A percentile compares a stretch with the other conserved stretches of the same genome.
Conservation (phyloP, 75 land plant species). For the Isoetes taiwanensis region DNA sequence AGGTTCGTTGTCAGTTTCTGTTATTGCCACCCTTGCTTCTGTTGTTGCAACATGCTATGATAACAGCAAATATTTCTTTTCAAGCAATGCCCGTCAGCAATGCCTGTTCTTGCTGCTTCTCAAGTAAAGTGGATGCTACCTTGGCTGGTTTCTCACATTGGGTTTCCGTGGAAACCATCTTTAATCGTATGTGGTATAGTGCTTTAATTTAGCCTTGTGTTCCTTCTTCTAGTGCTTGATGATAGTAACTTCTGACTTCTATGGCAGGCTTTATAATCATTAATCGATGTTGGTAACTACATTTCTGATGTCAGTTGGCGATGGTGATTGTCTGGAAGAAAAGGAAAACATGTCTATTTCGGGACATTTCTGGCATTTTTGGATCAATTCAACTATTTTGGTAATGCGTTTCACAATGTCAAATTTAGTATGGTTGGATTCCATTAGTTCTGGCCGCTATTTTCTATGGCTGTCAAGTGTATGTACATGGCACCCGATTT, state of each 20-base stretch:
- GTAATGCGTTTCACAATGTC: constrained; percentile 28
- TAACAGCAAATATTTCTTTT: too few species aligned
- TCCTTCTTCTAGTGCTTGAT: too few species aligned
- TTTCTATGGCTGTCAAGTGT: constrained; percentile 34
- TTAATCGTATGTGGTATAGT: constrained; percentile 65
- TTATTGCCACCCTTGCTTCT: too few species aligned
- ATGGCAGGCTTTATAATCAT: constrained; percentile 57
- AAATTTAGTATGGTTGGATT: constrained; percentile 31
- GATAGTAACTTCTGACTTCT: too few species aligned
- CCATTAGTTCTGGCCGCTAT: constrained; percentile 27
- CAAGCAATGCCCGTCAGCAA: too few species aligned
- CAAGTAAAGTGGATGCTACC: constrained; percentile 66
- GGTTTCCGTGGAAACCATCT: constrained; percentile 57
- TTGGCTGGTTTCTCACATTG: constrained; percentile 55
- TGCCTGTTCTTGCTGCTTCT: constrained; percentile 56
- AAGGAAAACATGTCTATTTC: constrained; percentile 20
- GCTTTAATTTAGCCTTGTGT: too few species aligned
- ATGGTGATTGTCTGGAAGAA: constrained; percentile 51
- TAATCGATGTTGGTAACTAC: constrained; percentile 71
- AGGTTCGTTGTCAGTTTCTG: too few species aligned
- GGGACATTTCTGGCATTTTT: constrained; percentile 39
- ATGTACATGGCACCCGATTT: constrained; percentile 33
- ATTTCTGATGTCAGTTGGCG: constrained; percentile 57
- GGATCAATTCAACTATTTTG: constrained; percentile 25
- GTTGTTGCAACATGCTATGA: too few species aligned